Evolutionary conservation across 2,329 filamentous ascomycete species (phyloP), one percentile per base, ranked within the genome.

Genomic region (Penicillium sp.): DNA sequence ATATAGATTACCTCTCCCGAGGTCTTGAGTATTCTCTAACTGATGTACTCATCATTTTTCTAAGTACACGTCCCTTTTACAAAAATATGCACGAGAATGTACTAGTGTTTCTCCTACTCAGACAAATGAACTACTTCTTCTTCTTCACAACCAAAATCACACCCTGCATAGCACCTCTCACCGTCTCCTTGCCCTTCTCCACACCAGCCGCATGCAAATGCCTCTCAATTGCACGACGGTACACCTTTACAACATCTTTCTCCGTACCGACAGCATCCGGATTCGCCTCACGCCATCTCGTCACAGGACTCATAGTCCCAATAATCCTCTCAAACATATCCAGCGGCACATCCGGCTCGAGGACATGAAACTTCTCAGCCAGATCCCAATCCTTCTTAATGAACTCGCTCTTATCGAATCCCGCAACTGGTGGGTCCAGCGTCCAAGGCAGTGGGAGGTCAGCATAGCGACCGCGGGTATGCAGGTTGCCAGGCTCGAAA

Each of bases 401-500:
- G 40, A 76, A 76, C 0, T 58, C 59, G 0, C 16, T 41, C 56
- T 69, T 35, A 3, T 73, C 67, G 50, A 80, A 75, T 1, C 57
- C 70, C 0, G 46, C 9, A 0, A 70, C 61, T 0, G 66, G 59
- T 1, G 51, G 39, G 3, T 58, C 54, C 6, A 72, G 16, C 0
- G 65, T 69, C 79, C 78, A 82, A 0, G 79, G 79, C 13, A 81
- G 62, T 3, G 53, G 54, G 3, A 80, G 62, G 16, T 66, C 59
- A 1, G 44, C 40, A 57, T 80, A 81, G 8, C 67, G 52, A 6
- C 62, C 54, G 1, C 65, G 63, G 0, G 62, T 61, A 1, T 77
- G 41, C 6, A 54, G 26, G 51, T 77, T 81, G 0, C 77, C 77
- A 0, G 58, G 57, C 24, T 55, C 57, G 18, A 66, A 56, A 55